Base-by-base conservation (phyloP, 208 protist genomes). In the Crithidia fasciculata region DNA sequence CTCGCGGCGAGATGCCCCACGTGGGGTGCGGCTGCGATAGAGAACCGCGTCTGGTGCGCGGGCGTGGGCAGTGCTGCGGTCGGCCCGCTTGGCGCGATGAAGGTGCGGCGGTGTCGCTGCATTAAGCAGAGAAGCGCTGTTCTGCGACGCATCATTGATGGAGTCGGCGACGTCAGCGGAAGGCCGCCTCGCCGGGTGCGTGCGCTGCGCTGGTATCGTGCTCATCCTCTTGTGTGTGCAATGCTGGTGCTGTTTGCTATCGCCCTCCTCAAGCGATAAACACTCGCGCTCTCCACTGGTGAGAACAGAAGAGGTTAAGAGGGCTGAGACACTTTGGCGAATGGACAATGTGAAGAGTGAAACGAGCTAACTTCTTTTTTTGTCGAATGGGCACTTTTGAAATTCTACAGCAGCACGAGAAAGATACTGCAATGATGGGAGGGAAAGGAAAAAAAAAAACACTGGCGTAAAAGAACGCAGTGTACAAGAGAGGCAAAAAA, bases 21-120 rank as follows among this genome's bases (percentile, higher is more conserved):
- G 40, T 55, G 45, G 71, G 4, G 55, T 68, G 41, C 28, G 16
- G 52, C 55, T 69, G 63, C 58, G 47, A 40, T 53, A 36, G 13
- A 8, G n/a, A 16, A 44, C 54, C 4, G 41, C 55, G 5, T 54
- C 19, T 16, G 50, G 39, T 13, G 37, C 16, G 9, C 15, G 37
- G 0, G 4, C 37, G 6, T 4, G 5, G 19, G 5, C 5, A 8
- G 6, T 8, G 4, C 2, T 18, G 19, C 16, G 16, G 16, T 18
- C 50, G 15, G 7, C 15, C 8, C 16, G 50, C 8, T 55, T 55
- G 9, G 60, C 13, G 8, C 19, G 43, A 8, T 55, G 49, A 18
- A 13, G 62, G 10, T 47, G 5, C 62, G 45, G 45, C 45, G 45
- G 45, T 68, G 50, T 40, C 57, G 43, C 19, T 45, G 7, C 50